Evolutionary conservation across 225 moss, liverwort and hornwort species (phyloP).

Genomic region (Bryoerythrophyllum caledonicum): DNA sequence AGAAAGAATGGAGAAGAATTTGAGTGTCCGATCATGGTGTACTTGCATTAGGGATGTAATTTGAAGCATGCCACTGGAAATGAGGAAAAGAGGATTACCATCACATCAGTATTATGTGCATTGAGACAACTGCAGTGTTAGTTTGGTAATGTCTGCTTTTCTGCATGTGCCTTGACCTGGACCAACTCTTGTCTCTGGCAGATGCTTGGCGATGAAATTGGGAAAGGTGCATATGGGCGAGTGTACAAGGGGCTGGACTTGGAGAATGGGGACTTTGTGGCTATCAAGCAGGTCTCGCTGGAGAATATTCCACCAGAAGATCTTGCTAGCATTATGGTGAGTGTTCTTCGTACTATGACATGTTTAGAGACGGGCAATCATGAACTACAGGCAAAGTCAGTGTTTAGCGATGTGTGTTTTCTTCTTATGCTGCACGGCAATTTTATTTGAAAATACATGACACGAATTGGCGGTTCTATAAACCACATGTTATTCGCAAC

Average conservation of each 20-base stretch:
- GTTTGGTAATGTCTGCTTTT: background rate
- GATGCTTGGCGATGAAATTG: conserved; percentile 86
- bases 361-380: background rate
- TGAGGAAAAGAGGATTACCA: background rate
- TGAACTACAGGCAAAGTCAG: background rate
- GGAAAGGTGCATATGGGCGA: conserved; percentile 84
- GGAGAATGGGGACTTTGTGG: conserved; percentile 88
- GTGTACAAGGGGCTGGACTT: conserved; percentile 81
- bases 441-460: background rate
- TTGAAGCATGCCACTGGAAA: background rate
- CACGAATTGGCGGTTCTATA: background rate
- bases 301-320: conserved; percentile 82
- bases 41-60: background rate
- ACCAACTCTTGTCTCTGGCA: conserved; percentile 24
- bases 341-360: conserved; percentile 12
- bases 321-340: conserved; percentile 82
- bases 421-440: background rate
- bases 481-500: background rate
- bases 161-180: background rate
- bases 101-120: background rate
- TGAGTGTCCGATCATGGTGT: background rate
- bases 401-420: background rate
- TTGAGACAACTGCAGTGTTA: background rate
- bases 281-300: conserved; percentile 85
- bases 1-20: background rate